Evolutionary conservation across 2,329 filamentous ascomycete species (phyloP).

Genomic region (Helotiales sp.): DNA sequence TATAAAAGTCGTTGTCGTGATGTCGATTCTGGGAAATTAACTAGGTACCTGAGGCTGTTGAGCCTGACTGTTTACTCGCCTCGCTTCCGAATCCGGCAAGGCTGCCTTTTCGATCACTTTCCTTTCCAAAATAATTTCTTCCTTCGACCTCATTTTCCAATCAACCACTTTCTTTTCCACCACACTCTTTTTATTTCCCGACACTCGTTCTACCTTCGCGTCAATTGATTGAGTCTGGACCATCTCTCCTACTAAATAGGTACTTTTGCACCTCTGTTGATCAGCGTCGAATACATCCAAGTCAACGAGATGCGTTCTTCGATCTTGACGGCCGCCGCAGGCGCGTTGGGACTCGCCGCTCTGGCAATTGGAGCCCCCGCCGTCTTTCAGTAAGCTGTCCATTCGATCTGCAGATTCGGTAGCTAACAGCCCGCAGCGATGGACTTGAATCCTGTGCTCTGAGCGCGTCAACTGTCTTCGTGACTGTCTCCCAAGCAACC

Average conservation of each 20-base stretch:
- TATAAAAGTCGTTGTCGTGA: too few species aligned
- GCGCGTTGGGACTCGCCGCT: constrained; percentile 20
- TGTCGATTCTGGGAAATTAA: not conserved
- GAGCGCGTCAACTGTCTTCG: constrained; percentile 21
- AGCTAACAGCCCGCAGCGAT: constrained; percentile 13
- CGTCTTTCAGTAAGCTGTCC: constrained; percentile 19
- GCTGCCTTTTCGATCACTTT: not conserved
- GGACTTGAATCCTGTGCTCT: constrained; percentile 15
- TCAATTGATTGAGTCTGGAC: not conserved
- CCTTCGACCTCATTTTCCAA: not conserved
- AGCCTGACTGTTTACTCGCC: not conserved
- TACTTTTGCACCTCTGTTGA: constrained; percentile 3
- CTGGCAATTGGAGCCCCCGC: constrained; percentile 20
- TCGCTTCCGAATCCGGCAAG: not conserved
- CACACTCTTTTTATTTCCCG: not conserved
- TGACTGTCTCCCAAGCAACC: constrained; percentile 14
- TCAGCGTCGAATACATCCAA: not conserved
- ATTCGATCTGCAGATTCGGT: not conserved
- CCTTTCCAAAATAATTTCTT: not conserved
- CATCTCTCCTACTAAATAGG: not conserved
- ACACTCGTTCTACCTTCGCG: not conserved
- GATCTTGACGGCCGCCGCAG: constrained; percentile 9
- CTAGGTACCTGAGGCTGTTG: too few species aligned
- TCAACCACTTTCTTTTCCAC: not conserved
- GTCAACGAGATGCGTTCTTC: constrained; percentile 27